A percentile compares a stretch with the other conserved stretches of the same genome.
phyloP scores from a whole-genome alignment of 139 green algal species.

The Desmodesmus armatus region DNA sequence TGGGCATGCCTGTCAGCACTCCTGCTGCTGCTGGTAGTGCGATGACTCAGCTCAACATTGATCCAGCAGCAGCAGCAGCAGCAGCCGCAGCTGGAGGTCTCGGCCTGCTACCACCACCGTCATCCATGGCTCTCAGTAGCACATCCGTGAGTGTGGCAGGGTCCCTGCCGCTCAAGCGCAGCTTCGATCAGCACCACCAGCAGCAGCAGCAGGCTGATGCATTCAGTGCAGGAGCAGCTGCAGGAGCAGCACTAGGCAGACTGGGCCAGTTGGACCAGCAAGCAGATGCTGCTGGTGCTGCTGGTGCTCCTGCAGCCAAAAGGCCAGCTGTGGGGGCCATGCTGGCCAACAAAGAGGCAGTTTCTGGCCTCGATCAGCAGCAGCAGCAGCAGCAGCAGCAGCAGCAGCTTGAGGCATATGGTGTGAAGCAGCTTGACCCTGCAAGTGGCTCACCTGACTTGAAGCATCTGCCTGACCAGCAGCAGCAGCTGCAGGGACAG shows the following conservation, averaged over 20 bases:
- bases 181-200: background rate
- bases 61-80: background rate
- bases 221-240: no score
- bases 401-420: no score
- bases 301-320: no score
- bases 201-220: background rate
- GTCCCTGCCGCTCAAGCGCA: no score
- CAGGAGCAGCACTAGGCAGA: background rate
- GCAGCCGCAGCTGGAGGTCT: background rate
- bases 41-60: background rate
- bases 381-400: background rate
- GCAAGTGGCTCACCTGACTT: background rate
- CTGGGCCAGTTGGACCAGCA: background rate
- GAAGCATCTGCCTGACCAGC: background rate
- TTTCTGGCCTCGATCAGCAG: background rate
- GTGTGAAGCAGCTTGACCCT: no score
- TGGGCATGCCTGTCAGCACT: background rate
- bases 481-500: conserved; percentile 1
- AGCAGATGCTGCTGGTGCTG: no score
- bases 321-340: no score
- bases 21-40: background rate
- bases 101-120: background rate
- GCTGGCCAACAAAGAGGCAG: no score
- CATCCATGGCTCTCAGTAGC: no score
- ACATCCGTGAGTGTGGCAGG: no score